phyloP scores from a whole-genome alignment of 78 protist species.

The Parvularia atlantis region DNA sequence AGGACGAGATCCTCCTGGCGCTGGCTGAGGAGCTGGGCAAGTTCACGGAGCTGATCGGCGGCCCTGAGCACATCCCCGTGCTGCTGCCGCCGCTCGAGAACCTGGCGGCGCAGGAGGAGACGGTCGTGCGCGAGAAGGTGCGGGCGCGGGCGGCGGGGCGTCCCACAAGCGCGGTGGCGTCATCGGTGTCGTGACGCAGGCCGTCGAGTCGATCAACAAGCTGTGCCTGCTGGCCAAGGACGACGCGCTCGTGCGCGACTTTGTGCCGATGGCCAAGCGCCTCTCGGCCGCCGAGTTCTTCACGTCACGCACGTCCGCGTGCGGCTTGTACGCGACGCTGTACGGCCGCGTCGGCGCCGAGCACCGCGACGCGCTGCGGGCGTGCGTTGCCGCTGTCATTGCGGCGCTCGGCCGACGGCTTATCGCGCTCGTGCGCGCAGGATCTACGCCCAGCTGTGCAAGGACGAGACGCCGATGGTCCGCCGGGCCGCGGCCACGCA shows the following conservation, averaged over 20 bases:
- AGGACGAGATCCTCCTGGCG: slow-evolving; percentile 88
- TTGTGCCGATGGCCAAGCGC: slow-evolving; percentile 54
- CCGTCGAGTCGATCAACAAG: slow-evolving; percentile 70
- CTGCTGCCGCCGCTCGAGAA: slow-evolving; percentile 77
- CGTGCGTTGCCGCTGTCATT: slow-evolving; percentile 20
- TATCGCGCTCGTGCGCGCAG: slow-evolving; percentile 8
- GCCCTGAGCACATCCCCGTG: slow-evolving; percentile 56
- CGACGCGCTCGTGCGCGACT: too few relatives aligned
- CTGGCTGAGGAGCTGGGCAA: slow-evolving; percentile 85
- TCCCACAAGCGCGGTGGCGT: background rate
- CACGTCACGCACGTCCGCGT: slow-evolving; percentile 83
- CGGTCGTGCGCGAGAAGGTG: slow-evolving; percentile 88
- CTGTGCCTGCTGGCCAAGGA: too few relatives aligned
- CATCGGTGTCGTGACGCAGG: slow-evolving; percentile 21
- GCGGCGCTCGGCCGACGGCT: background rate
- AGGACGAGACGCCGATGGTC: slow-evolving; percentile 91
- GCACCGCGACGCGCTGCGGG: slow-evolving; percentile 44
- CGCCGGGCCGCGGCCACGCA: slow-evolving; percentile 77
- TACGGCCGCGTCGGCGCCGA: slow-evolving; percentile 45
- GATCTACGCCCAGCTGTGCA: slow-evolving; percentile 60
- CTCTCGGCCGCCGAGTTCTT: slow-evolving; percentile 85
- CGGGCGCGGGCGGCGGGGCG: background rate
- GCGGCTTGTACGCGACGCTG: slow-evolving; percentile 65
- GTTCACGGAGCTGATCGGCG: slow-evolving; percentile 84
- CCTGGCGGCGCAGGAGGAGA: slow-evolving; percentile 85